phyloP scores from a whole-genome alignment of 129 eudicot genomes.

The Helianthus tuberosus region DNA sequence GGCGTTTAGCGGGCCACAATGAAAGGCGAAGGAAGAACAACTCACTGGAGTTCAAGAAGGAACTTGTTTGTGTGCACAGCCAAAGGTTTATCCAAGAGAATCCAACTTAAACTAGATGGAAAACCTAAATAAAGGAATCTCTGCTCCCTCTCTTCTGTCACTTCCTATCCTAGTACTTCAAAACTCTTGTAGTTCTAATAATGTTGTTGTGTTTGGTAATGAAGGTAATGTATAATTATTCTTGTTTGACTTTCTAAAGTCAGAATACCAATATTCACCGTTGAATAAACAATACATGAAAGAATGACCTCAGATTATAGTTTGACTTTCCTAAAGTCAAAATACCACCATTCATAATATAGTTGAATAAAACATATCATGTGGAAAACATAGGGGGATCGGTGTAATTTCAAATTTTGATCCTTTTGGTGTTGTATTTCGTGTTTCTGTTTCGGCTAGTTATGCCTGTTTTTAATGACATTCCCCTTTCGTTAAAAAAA shows the following conservation, averaged over 20 bases:
- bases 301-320: too few relatives aligned
- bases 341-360: too few relatives aligned
- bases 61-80: slow-evolving; percentile 41
- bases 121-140: not conserved
- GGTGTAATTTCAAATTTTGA: too few relatives aligned
- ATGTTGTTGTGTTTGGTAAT: not conserved
- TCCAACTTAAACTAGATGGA: slow-evolving; percentile 44
- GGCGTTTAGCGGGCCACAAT: slow-evolving; percentile 63
- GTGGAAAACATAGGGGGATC: too few relatives aligned
- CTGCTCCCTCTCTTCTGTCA: slow-evolving; percentile 75
- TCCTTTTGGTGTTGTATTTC: too few relatives aligned
- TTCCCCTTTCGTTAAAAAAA: too few relatives aligned
- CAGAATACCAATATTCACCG: not conserved
- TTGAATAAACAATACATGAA: not conserved
- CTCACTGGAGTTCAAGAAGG: slow-evolving; percentile 38
- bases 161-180: slow-evolving; percentile 8
- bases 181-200: not conserved
- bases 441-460: too few relatives aligned
- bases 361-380: too few relatives aligned
- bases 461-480: too few relatives aligned
- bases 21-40: slow-evolving; percentile 56
- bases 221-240: not conserved
- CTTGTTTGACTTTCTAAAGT: not conserved
- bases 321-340: too few relatives aligned
- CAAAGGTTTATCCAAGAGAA: slow-evolving; percentile 40